Percentiles rank a stretch among this genome's conserved stretches.
phyloP scores from a whole-genome alignment of 108 stramenopile genomes.

The Poteriospumella lacustris region DNA sequence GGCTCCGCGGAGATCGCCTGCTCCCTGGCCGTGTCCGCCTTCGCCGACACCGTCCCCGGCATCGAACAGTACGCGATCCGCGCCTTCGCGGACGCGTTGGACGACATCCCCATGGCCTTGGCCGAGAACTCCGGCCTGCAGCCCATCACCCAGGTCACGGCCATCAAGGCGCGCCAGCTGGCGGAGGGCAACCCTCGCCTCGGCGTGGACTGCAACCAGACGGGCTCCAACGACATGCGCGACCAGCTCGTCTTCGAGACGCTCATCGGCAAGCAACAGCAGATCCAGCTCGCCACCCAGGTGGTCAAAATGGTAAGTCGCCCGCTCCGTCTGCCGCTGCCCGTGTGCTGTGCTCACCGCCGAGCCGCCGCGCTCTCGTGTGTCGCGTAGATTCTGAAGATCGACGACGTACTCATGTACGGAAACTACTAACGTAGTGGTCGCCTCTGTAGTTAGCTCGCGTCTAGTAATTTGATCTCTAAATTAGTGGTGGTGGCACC shows the following conservation, averaged over 20 bases:
- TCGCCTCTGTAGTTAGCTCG: too few species aligned
- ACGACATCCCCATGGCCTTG: constrained; percentile 96
- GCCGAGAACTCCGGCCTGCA: constrained; percentile 94
- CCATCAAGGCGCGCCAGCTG: constrained; percentile 85
- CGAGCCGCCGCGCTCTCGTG: too few species aligned
- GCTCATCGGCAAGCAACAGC: constrained; percentile 97
- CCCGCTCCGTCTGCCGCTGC: too few species aligned
- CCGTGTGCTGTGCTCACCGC: too few species aligned
- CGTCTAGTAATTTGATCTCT: too few species aligned
- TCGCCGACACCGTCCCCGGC: constrained; percentile 85
- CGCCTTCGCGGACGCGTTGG: constrained; percentile 96
- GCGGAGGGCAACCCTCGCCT: constrained; percentile 72
- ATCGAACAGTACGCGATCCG: constrained; percentile 98
- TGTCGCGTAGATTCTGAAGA: constrained; percentile 74
- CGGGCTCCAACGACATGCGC: constrained; percentile 72
- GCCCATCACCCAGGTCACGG: constrained; percentile 92
- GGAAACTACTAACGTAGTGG: constrained; percentile 56
- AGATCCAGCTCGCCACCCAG: constrained; percentile 95
- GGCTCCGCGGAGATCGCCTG: constrained; percentile 96
- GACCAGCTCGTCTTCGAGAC: constrained; percentile 96
- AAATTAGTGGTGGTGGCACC: too few species aligned
- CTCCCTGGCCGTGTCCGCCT: constrained; percentile 78
- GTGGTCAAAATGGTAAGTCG: constrained; percentile 84
- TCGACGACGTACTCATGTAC: constrained; percentile 91
- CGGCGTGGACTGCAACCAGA: constrained; percentile 79